Evolutionary conservation across 306 rosid species (phyloP).

Genomic region (Casuarina equisetifolia): DNA sequence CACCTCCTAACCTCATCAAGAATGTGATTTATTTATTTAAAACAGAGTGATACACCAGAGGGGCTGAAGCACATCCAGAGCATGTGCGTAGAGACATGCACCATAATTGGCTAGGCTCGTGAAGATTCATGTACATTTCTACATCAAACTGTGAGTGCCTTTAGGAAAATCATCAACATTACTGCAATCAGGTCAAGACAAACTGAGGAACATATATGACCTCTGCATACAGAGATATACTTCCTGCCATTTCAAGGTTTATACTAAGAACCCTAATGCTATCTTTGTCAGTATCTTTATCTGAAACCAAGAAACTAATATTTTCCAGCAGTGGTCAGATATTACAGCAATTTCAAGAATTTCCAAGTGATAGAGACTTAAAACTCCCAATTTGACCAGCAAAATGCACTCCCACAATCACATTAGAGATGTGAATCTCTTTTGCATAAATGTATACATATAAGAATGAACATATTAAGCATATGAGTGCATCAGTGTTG

Average conservation of each 20-base stretch:
- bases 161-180: not conserved
- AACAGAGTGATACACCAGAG: not conserved
- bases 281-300: slow-evolving; percentile 3
- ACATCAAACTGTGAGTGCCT: not conserved
- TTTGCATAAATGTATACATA: slow-evolving; percentile 3
- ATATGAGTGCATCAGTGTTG: not conserved
- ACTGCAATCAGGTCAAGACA: slow-evolving; percentile 13
- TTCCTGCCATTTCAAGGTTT: not conserved
- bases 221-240: not conserved
- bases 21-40: not conserved
- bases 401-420: not conserved
- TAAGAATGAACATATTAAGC: slow-evolving; percentile 18
- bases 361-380: too few species aligned
- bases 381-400: slow-evolving; percentile 24
- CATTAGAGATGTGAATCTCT: slow-evolving; percentile 8
- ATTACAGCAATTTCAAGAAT: not conserved
- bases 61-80: not conserved
- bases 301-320: not conserved
- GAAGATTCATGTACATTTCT: not conserved
- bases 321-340: not conserved
- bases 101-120: not conserved
- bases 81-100: not conserved
- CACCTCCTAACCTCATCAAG: not conserved
- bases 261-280: slow-evolving; percentile 14
- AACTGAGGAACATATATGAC: not conserved